Percentiles rank a stretch among this genome's conserved stretches.
Conservation (phyloP, 176 grass and related monocot species). For the Aegilops longissima region DNA sequence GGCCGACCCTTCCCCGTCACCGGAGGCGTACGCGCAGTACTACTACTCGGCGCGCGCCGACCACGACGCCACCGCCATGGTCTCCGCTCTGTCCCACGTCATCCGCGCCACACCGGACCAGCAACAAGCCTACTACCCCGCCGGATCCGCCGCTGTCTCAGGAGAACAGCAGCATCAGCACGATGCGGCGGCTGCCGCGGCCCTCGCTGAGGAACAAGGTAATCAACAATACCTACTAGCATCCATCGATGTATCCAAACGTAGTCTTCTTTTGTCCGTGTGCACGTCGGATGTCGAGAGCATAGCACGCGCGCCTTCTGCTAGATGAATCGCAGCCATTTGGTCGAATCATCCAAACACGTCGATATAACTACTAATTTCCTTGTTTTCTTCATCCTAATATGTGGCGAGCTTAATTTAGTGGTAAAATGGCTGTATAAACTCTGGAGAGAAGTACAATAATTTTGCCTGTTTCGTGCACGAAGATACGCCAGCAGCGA, state of each 20-base stretch:
- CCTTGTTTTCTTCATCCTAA: background rate
- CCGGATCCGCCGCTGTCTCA: background rate
- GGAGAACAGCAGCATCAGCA: background rate
- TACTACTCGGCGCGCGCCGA: constrained; percentile 67
- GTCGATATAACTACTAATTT: background rate
- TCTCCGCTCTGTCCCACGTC: constrained; percentile 83
- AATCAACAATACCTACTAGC: background rate
- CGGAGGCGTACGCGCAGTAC: constrained; percentile 58
- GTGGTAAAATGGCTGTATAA: background rate
- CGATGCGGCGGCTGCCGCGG: background rate
- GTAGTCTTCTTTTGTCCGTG: constrained; percentile 1
- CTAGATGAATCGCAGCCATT: constrained; percentile 30
- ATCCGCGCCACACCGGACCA: constrained; percentile 60
- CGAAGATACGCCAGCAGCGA: constrained; percentile 28
- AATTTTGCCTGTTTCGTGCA: constrained; percentile 15
- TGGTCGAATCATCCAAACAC: constrained; percentile 37
- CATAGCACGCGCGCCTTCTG: constrained; percentile 30
- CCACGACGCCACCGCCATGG: constrained; percentile 77
- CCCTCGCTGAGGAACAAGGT: constrained; percentile 46
- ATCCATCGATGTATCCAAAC: constrained; percentile 17
- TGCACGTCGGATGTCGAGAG: constrained; percentile 22
- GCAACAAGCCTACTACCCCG: constrained; percentile 1
- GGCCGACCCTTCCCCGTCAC: background rate
- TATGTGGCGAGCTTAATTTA: background rate
- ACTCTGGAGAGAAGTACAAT: background rate